Evolutionary conservation across 495 filamentous ascomycete species (phyloP), one percentile per base, ranked within the genome.

Genomic region (Trichoderma reesei): DNA sequence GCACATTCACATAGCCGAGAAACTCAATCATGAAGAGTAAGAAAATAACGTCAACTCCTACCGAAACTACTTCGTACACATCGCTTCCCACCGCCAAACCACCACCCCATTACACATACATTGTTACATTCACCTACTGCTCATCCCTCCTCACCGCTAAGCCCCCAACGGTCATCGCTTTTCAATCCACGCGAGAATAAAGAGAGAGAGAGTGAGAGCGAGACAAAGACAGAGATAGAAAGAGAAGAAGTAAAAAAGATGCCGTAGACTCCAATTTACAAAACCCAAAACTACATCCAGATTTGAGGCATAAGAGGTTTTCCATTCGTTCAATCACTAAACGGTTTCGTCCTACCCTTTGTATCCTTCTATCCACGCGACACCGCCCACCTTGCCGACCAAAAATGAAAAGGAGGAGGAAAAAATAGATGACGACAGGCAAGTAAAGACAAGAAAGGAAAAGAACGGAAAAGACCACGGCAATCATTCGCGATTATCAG

Each of bases 261-360:
- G 33, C 51, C 51, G 51, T 33, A 56, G 26, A 56, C 51, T 56
- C 51, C 51, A 26, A 56, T 56, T 56, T 56, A 56, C 51, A 56
- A 56, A 56, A 56, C 51, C 51, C 51, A 56, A 56, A 56, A 56
- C 51, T 56, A 56, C 51, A 56, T 56, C 51, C 51, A 56, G 51
- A 56, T 56, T 56, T 56, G 51, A 56, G 51, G 51, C 51, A 56
- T 56, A 56, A 56, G 51, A 56, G 51, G 51, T 34, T 56, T 54
- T 34, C 51, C 20, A 33, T 56, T 34, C 26, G 20, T 56, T 56
- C 51, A 34, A 56, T 56, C 51, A 56, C 51, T 56, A 56, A 26
- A 34, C 51, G 51, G 51, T 36, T 56, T 56, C 51, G 51, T 56
- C 51, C 51, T 56, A 56, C 51, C 51, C 51, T 34, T 56, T 56